Evolutionary conservation across 768 basidiomycete genomes (phyloP), one percentile per base, ranked within the genome.

Genomic region (Plicaturopsis crispa): DNA sequence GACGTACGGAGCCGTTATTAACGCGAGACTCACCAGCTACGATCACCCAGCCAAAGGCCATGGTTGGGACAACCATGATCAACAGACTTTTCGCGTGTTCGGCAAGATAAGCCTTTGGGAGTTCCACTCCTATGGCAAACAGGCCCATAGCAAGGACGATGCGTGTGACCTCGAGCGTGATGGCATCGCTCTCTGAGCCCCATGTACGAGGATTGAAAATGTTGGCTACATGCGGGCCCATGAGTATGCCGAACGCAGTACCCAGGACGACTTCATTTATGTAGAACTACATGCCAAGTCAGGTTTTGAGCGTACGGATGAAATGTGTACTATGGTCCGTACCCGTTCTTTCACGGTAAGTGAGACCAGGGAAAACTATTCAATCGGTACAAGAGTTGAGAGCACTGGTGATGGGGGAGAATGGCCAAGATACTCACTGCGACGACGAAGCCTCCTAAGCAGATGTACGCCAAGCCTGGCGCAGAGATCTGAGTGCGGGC

Each of bases 221-320:
- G 24, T 73, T 70, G 20, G 78, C 74, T 34, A 68, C 74, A 42
- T 88, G 69, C 4, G 89, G 92, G 2, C 90, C 86, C 38, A 84
- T 72, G 34, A 77, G 23, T 4, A 69, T 43, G 1, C 69, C 65
- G 35, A 54, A 59, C 21, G 34, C 23, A 4, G 39, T 93, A 2
- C 90, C 92, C 18, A 96, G 78, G 21, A 93, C 81, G 24, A 94
- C 92, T 67, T 99, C 94, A 48, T 91, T 96, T 46, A 96, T 75
- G 52, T 84, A 96, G 4, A 94, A 51, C 76, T 88, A 36, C 12
- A 18, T 13, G 26, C 14, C 5, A 8, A n/a, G 31, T 36, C 11
- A 16, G 12, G 17, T 23, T 32, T 0, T 37, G 20, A 35, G 13
- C 20, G 34, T 28, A 31, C 13, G 11, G 38, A 8, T 6, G 19